Evolutionary conservation across 148 eudicot genomes (phyloP).

Genomic region (Rheum nobile): DNA sequence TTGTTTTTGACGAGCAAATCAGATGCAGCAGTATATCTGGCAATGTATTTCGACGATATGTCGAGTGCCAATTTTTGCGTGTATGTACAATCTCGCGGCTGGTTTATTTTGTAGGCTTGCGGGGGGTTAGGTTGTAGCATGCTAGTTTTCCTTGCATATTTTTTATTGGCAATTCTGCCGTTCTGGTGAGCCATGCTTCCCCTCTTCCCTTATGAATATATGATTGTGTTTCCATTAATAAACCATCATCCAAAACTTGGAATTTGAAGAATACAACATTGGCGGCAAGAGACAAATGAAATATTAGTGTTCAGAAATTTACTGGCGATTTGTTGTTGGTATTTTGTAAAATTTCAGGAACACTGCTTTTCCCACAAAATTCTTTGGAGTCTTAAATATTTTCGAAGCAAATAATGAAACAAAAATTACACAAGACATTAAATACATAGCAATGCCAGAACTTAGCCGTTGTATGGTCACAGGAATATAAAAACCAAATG

Average conservation of each 20-base stretch:
- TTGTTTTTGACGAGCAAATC: not conserved
- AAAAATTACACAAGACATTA: too few relatives aligned
- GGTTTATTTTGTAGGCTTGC: not conserved
- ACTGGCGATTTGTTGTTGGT: not conserved
- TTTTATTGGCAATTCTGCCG: not conserved
- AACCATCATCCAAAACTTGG: not conserved
- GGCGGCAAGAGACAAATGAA: too few relatives aligned
- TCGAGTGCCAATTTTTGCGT: conserved; percentile 1
- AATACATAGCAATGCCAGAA: not conserved
- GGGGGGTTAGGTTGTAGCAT: not conserved
- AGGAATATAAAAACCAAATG: not conserved
- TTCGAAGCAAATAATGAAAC: too few relatives aligned
- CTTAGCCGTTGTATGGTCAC: not conserved
- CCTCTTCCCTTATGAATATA: not conserved
- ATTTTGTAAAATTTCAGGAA: not conserved
- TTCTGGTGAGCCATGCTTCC: not conserved
- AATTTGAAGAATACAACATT: not conserved
- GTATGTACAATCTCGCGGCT: not conserved
- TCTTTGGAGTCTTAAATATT: too few relatives aligned
- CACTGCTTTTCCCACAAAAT: too few relatives aligned
- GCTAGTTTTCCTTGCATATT: not conserved
- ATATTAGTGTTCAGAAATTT: too few relatives aligned
- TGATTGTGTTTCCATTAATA: too few relatives aligned
- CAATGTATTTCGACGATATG: not conserved
- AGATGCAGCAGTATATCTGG: not conserved